phyloP scores from a whole-genome alignment of 2,329 filamentous ascomycete genomes.

The Fusarium sp. region DNA sequence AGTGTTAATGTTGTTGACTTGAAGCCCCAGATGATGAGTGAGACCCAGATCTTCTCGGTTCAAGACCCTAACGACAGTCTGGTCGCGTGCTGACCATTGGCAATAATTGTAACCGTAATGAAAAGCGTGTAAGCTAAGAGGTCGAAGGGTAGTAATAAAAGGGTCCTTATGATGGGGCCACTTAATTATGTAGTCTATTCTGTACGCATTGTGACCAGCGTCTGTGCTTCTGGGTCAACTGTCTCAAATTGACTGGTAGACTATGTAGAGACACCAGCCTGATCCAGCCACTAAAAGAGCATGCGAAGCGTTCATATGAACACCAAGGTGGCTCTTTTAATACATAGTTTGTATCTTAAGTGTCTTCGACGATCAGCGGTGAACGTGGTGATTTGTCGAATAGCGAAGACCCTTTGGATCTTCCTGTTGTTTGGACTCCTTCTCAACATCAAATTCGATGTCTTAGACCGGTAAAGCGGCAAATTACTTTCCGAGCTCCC shows the following conservation, averaged over 20 bases:
- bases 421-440: not conserved
- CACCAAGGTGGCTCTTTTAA: not conserved
- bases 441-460: not conserved
- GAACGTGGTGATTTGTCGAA: constrained; percentile 4
- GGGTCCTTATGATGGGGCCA: constrained; percentile 13
- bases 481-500: not conserved
- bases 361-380: constrained; percentile 7
- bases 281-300: constrained; percentile 4
- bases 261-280: constrained; percentile 17
- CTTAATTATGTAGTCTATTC: too few relatives aligned
- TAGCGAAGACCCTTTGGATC: not conserved
- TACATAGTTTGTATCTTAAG: not conserved
- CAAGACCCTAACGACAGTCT: constrained; percentile 8
- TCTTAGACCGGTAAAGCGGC: not conserved
- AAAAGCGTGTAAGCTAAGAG: constrained; percentile 40
- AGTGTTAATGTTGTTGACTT: not conserved
- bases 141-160: constrained; percentile 16
- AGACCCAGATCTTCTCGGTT: constrained; percentile 2
- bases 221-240: constrained; percentile 23
- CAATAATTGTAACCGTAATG: constrained; percentile 13
- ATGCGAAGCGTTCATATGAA: constrained; percentile 5
- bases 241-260: constrained; percentile 4
- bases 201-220: constrained; percentile 6
- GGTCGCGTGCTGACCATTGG: constrained; percentile 23
- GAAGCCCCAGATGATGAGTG: constrained; percentile 13